Conservation (phyloP, 768 basidiomycete genomes). For the Grammothele lineata region DNA sequence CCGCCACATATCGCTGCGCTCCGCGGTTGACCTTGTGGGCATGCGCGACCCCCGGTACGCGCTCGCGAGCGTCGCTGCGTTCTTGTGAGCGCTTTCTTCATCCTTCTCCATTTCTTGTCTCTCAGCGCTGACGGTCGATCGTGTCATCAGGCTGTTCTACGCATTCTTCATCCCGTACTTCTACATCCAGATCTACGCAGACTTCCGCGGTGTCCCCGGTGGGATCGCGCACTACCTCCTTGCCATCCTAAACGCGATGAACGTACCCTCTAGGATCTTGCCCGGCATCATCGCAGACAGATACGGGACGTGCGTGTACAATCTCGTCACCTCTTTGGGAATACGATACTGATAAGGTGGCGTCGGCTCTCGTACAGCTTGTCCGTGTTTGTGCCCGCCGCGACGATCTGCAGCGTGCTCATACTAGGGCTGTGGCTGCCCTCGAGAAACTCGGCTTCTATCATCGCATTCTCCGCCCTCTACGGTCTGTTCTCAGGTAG, state of each 20-base stretch:
- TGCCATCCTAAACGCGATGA: conserved; percentile 29
- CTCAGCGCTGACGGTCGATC: too few relatives aligned
- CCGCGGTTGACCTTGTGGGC: conserved; percentile 24
- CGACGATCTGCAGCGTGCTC: conserved; percentile 21
- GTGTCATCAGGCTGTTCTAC: conserved; percentile 23
- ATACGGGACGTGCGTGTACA: conserved; percentile 20
- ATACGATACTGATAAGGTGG: too few relatives aligned
- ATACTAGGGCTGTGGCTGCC: conserved; percentile 28
- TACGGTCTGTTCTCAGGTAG: conserved; percentile 29
- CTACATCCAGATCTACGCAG: conserved; percentile 30
- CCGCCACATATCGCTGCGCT: conserved; percentile 17
- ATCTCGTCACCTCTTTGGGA: neutral
- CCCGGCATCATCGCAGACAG: conserved; percentile 28
- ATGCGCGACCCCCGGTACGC: conserved; percentile 23
- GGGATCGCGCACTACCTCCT: conserved; percentile 25
- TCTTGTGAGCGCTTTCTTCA: conserved; percentile 16
- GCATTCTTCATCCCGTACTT: conserved; percentile 32
- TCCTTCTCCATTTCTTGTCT: neutral
- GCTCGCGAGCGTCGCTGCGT: conserved; percentile 17
- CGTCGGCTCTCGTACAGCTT: conserved; percentile 21
- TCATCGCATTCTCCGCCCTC: conserved; percentile 26
- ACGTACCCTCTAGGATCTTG: conserved; percentile 25
- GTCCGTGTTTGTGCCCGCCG: conserved; percentile 25
- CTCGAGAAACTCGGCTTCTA: conserved; percentile 18
- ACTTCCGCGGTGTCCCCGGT: conserved; percentile 20